A percentile compares a stretch with the other conserved stretches of the same genome.
Conservation (phyloP, 805 yeast genomes). For the Metahyphopichia silvanorum region DNA sequence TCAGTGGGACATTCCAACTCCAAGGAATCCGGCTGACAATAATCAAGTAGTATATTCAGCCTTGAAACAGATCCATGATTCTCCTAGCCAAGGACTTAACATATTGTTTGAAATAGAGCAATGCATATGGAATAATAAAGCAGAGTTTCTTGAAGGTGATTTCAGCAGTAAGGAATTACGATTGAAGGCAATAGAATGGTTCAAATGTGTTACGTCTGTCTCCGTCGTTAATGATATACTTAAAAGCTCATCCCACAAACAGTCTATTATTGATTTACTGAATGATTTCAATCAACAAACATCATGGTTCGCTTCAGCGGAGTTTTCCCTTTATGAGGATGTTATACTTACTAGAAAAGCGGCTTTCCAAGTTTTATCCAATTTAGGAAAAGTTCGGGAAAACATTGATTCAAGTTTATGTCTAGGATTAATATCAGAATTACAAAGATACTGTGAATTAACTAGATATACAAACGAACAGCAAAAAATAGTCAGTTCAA, state of each 20-base stretch:
- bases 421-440: conserved; percentile 27
- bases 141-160: conserved; percentile 15
- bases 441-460: conserved; percentile 39
- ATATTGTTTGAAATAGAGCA: conserved; percentile 14
- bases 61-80: conserved; percentile 45
- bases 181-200: conserved; percentile 12
- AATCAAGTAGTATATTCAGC: conserved; percentile 51
- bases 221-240: conserved; percentile 16
- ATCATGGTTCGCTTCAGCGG: conserved; percentile 36
- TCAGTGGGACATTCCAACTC: conserved; percentile 70
- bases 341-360: conserved; percentile 41
- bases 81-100: too few relatives aligned
- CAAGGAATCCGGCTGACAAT: conserved; percentile 31
- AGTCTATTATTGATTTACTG: conserved; percentile 3
- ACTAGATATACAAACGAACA: conserved; percentile 32
- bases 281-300: conserved; percentile 14
- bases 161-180: conserved; percentile 15
- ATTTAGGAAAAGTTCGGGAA: neutral
- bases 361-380: conserved; percentile 28
- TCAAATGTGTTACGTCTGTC: conserved; percentile 25
- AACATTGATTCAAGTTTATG: conserved; percentile 8
- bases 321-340: conserved; percentile 38
- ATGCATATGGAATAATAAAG: too few relatives aligned
- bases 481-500: conserved; percentile 52
- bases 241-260: conserved; percentile 5